A percentile compares a stretch with the other conserved stretches of the same genome.
phyloP scores from a whole-genome alignment of 2,329 filamentous ascomycete species.

The Helicocarpus griseus region DNA sequence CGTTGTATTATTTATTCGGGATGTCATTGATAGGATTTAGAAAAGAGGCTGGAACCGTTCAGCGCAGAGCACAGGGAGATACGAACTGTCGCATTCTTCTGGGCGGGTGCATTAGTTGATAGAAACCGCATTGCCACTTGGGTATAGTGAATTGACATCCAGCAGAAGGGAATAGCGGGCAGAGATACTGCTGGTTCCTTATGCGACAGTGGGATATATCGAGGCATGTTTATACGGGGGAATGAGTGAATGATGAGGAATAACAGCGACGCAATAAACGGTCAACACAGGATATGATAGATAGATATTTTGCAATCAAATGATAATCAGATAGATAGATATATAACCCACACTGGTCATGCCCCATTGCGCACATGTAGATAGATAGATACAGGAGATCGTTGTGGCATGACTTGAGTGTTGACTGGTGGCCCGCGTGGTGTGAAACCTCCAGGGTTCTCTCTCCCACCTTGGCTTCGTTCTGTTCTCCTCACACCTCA shows the following conservation, averaged over 20 bases:
- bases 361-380: neutral
- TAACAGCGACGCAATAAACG: neutral
- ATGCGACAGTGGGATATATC: neutral
- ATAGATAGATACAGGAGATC: too few relatives aligned
- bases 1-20: too few relatives aligned
- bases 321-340: neutral
- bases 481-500: conserved; percentile 1
- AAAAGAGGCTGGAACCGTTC: neutral
- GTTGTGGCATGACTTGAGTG: neutral
- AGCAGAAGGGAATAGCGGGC: neutral
- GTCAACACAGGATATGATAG: too few relatives aligned
- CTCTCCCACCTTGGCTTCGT: neutral
- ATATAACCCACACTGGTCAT: too few relatives aligned
- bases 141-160: neutral
- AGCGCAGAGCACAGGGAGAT: neutral
- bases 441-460: conserved; percentile 4
- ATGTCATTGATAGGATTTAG: too few relatives aligned
- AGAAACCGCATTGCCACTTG: neutral
- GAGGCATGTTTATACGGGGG: neutral
- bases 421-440: neutral
- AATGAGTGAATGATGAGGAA: neutral
- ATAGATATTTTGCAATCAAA: neutral
- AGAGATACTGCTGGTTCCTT: neutral
- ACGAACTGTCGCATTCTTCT: neutral
- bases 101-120: neutral